phyloP scores from a whole-genome alignment of 2,329 filamentous ascomycete species.

The Magnaporthiopsis incrustans region DNA sequence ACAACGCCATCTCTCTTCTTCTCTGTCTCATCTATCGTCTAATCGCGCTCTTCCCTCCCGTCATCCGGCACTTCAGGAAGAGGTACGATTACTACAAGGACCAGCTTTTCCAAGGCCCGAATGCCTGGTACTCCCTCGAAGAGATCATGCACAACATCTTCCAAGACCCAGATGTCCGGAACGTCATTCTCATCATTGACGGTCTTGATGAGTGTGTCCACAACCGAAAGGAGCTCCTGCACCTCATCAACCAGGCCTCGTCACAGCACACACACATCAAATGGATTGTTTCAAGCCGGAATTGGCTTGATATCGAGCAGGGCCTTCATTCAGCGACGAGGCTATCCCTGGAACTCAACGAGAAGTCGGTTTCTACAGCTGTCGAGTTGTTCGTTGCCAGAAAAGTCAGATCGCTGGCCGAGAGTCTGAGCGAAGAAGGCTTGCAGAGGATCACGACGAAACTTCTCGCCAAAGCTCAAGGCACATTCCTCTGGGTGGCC shows the following conservation, averaged over 20 bases:
- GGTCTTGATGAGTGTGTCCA: slow-evolving; percentile 37
- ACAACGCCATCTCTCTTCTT: slow-evolving; percentile 23
- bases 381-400: slow-evolving; percentile 14
- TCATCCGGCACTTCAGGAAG: slow-evolving; percentile 25
- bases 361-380: slow-evolving; percentile 10
- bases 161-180: slow-evolving; percentile 21
- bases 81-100: slow-evolving; percentile 23
- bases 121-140: slow-evolving; percentile 29
- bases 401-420: slow-evolving; percentile 16
- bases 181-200: slow-evolving; percentile 33
- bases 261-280: slow-evolving; percentile 11
- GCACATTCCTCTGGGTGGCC: slow-evolving; percentile 29
- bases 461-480: no score
- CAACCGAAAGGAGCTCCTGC: background rate
- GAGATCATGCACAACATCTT: slow-evolving; percentile 32
- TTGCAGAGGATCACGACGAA: no score
- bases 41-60: slow-evolving; percentile 19
- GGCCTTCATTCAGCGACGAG: slow-evolving; percentile 4
- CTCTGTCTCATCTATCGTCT: slow-evolving; percentile 23
- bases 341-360: slow-evolving; percentile 13
- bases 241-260: slow-evolving; percentile 9
- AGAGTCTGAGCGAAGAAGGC: slow-evolving; percentile 4
- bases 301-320: slow-evolving; percentile 11
- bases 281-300: slow-evolving; percentile 15
- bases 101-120: slow-evolving; percentile 25